phyloP scores from a whole-genome alignment of 192 early-diverging fungal species.

The Gorgonomyces haynaldii region DNA sequence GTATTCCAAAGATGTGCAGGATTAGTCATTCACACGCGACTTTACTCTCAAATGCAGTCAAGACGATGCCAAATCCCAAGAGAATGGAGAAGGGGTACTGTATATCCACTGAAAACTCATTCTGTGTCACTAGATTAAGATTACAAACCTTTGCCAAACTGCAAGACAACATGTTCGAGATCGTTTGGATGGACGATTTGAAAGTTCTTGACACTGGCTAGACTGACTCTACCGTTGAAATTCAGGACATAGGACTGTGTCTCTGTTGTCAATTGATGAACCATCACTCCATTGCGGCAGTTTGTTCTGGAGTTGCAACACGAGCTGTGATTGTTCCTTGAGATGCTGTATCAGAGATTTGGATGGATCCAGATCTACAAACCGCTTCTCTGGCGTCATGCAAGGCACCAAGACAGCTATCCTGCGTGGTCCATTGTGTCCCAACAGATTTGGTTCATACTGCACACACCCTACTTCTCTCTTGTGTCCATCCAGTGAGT shows the following conservation, averaged over 20 bases:
- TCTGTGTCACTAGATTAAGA: slow-evolving; percentile 21
- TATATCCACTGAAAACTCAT: slow-evolving; percentile 81
- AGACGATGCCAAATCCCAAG: slow-evolving; percentile 79
- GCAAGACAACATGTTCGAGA: slow-evolving; percentile 85
- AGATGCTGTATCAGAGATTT: neutral
- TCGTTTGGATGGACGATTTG: slow-evolving; percentile 90
- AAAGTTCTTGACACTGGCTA: slow-evolving; percentile 93
- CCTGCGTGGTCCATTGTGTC: slow-evolving; percentile 82
- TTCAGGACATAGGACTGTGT: slow-evolving; percentile 86
- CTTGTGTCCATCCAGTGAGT: neutral
- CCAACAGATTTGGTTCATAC: slow-evolving; percentile 76
- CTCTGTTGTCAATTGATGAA: slow-evolving; percentile 42
- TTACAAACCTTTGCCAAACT: slow-evolving; percentile 56
- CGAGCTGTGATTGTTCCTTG: slow-evolving; percentile 56
- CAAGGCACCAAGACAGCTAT: slow-evolving; percentile 74
- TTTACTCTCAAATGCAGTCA: slow-evolving; percentile 80
- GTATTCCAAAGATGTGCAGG: neutral
- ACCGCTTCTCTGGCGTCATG: slow-evolving; percentile 45
- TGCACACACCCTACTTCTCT: slow-evolving; percentile 4
- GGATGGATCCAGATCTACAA: slow-evolving; percentile 39
- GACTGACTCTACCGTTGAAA: slow-evolving; percentile 77
- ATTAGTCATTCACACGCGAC: slow-evolving; percentile 69
- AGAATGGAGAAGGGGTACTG: slow-evolving; percentile 82
- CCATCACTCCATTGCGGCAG: slow-evolving; percentile 88
- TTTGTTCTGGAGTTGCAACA: slow-evolving; percentile 75